phyloP scores from a whole-genome alignment of 164 flowering plant species.

The Echeveria elegans region DNA sequence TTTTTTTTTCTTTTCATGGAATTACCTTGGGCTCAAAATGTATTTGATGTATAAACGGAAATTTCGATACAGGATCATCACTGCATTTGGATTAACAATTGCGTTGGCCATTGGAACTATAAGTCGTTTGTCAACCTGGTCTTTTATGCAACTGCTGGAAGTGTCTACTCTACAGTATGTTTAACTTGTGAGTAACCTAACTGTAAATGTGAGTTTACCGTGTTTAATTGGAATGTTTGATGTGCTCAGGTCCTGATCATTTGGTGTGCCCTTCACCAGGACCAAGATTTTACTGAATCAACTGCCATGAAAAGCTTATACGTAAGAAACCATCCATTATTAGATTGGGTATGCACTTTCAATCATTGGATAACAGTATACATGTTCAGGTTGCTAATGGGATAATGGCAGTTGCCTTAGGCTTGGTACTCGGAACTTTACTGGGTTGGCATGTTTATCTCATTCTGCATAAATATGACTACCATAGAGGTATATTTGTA shows the following conservation, averaged over 20 bases:
- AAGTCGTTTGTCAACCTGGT: constrained; percentile 35
- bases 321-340: too few relatives aligned
- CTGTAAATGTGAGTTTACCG: not conserved
- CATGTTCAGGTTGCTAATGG: constrained; percentile 36
- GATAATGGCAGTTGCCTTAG: constrained; percentile 23
- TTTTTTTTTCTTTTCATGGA: too few relatives aligned
- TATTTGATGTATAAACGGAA: not conserved
- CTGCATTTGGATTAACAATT: constrained; percentile 49
- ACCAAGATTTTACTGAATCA: constrained; percentile 24
- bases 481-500: constrained; percentile 90
- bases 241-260: constrained; percentile 29
- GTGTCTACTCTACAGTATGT: constrained; percentile 47
- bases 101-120: constrained; percentile 45
- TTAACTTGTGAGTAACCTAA: not conserved
- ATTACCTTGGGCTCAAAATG: not conserved
- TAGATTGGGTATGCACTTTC: not conserved
- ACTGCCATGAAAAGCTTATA: constrained; percentile 14
- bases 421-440: constrained; percentile 42
- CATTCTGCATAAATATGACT: constrained; percentile 53
- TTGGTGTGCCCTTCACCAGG: constrained; percentile 26
- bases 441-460: constrained; percentile 72
- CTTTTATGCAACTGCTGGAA: constrained; percentile 32
- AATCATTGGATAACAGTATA: not conserved
- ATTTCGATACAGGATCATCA: constrained; percentile 45
- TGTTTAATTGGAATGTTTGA: not conserved